A percentile compares a stretch with the other conserved stretches of the same genome.
Evolutionary conservation across 495 filamentous ascomycete species (phyloP).

Genomic region (Articulospora tetracladia): DNA sequence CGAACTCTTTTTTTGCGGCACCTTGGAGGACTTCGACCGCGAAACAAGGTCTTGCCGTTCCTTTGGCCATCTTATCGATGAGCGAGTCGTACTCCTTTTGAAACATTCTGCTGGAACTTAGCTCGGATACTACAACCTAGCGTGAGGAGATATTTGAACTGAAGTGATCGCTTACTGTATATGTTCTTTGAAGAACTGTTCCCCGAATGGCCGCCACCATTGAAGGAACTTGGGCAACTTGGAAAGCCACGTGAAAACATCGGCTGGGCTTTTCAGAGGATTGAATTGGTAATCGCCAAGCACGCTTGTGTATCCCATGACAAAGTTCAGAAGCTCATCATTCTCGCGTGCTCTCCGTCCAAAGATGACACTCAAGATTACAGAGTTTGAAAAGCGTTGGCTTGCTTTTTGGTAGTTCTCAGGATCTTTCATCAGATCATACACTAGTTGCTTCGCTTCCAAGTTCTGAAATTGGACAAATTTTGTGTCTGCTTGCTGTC

Average conservation of each 20-base stretch:
- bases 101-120: constrained; percentile 24
- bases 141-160: neutral
- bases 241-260: constrained; percentile 35
- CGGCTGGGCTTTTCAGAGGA: constrained; percentile 25
- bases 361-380: constrained; percentile 33
- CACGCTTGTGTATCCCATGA: constrained; percentile 14
- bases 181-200: constrained; percentile 18
- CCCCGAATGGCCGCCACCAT: constrained; percentile 35
- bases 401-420: constrained; percentile 34
- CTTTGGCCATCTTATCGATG: constrained; percentile 21
- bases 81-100: constrained; percentile 34
- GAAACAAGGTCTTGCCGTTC: constrained; percentile 26
- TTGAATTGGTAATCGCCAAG: constrained; percentile 2
- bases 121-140: too few species aligned
- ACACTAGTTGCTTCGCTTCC: constrained; percentile 35
- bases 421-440: constrained; percentile 31
- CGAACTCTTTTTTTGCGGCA: constrained; percentile 32
- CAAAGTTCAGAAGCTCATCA: constrained; percentile 2
- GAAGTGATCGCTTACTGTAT: constrained; percentile 13
- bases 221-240: constrained; percentile 36
- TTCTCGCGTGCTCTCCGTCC: constrained; percentile 10
- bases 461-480: constrained; percentile 36
- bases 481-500: constrained; percentile 26
- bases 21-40: constrained; percentile 32
- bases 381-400: constrained; percentile 39